A percentile compares a stretch with the other conserved stretches of the same genome.
These are phyloP conservation scores for Rhynchospora tenuis DNA, from an alignment of 176 grass and related monocot species.

Conservation along the genomic window DNA sequence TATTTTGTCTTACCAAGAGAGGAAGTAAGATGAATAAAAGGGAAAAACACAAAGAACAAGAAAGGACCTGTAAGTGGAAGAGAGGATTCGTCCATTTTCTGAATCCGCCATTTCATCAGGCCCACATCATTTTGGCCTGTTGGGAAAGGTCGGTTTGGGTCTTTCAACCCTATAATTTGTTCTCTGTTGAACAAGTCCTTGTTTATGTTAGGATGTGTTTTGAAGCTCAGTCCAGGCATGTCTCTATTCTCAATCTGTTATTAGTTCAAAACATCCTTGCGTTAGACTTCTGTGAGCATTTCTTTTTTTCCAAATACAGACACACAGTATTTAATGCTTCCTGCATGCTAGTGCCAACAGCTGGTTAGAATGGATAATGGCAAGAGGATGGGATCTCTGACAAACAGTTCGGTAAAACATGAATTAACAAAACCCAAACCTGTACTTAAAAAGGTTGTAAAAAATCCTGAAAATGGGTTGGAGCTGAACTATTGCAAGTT, in stretches of 20 bases:
- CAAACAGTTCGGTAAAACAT: not conserved
- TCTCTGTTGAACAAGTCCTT: slow-evolving; percentile 74
- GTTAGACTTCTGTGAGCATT: not conserved
- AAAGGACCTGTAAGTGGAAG: slow-evolving; percentile 64
- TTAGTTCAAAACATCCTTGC: not conserved
- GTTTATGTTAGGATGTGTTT: slow-evolving; percentile 75
- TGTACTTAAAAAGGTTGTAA: not conserved
- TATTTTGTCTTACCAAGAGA: not conserved
- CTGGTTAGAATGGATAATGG: not conserved
- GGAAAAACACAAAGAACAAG: slow-evolving; percentile 4
- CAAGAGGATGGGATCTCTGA: not conserved
- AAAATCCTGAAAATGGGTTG: not conserved
- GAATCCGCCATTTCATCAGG: slow-evolving; percentile 83
- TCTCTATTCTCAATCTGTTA: slow-evolving; percentile 74
- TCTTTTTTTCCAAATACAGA: not conserved
- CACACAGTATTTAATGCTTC: not conserved
- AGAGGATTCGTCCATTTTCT: slow-evolving; percentile 69
- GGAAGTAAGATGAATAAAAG: not conserved
- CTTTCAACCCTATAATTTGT: slow-evolving; percentile 64
- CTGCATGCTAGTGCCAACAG: not conserved
- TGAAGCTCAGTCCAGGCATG: slow-evolving; percentile 76
- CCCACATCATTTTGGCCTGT: slow-evolving; percentile 79
- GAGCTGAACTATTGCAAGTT: not conserved
- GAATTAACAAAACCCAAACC: not conserved
- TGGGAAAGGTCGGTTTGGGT: slow-evolving; percentile 75